A percentile compares a stretch with the other conserved stretches of the same genome.
These are phyloP conservation scores for Microdochium paspali DNA, from an alignment of 2,329 filamentous ascomycete genomes.

Conservation along the genomic window DNA sequence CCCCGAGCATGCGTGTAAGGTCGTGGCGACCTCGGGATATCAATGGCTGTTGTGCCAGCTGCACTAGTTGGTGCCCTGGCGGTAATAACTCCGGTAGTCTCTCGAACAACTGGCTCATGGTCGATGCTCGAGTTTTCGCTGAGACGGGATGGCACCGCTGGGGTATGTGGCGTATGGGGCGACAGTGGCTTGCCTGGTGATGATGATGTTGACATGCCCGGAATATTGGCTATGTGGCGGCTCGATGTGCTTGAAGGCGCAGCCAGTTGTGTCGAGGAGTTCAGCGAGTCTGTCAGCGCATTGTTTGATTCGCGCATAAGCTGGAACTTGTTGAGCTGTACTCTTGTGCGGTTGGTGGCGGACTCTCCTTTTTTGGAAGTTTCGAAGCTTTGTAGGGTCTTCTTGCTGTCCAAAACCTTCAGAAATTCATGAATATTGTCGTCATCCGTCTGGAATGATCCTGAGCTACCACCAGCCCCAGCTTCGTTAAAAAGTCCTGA, in stretches of 20 bases:
- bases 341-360: conserved; percentile 64
- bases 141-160: conserved; percentile 85
- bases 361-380: conserved; percentile 57
- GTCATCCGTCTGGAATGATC: conserved; percentile 67
- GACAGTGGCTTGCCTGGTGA: conserved; percentile 87
- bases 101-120: conserved; percentile 31
- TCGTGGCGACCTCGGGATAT: conserved; percentile 64
- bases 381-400: conserved; percentile 76
- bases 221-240: conserved; percentile 48
- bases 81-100: conserved; percentile 13
- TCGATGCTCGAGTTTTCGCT: conserved; percentile 83
- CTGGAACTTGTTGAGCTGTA: conserved; percentile 77
- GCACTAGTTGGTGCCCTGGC: conserved; percentile 25
- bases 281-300: conserved; percentile 84
- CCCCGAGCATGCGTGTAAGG: conserved; percentile 45
- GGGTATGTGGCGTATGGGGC: conserved; percentile 84
- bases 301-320: conserved; percentile 84
- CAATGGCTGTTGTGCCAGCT: conserved; percentile 56
- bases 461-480: conserved; percentile 55
- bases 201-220: conserved; percentile 72
- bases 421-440: conserved; percentile 92
- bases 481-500: conserved; percentile 70
- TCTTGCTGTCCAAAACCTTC: conserved; percentile 78
- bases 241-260: conserved; percentile 69
- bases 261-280: conserved; percentile 77